A percentile compares a stretch with the other conserved stretches of the same genome.
Conservation (phyloP, 352 stramenopile genomes). For the Phytophthora melonis region DNA sequence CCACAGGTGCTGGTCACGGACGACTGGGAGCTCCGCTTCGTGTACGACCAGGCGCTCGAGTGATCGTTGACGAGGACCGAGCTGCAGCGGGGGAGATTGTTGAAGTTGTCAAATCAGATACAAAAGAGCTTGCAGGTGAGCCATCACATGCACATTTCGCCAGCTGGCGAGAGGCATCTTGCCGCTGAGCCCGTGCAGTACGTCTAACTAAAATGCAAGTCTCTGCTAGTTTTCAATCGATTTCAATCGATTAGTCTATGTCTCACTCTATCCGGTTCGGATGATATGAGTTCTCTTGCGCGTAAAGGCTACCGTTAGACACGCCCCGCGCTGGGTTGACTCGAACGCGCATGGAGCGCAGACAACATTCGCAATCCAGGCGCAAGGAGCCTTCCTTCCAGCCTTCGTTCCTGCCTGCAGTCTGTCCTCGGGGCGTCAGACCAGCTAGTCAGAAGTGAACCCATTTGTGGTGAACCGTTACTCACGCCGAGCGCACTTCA, state of each 20-base stretch:
- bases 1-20: constrained; percentile 73
- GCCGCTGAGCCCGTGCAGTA: neutral
- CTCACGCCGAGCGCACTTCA: constrained; percentile 21
- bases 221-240: neutral
- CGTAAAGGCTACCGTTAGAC: neutral
- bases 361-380: neutral
- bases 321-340: neutral
- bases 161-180: neutral
- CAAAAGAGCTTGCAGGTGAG: constrained; percentile 10
- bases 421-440: constrained; percentile 3
- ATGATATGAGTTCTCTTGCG: neutral
- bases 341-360: neutral
- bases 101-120: constrained; percentile 33
- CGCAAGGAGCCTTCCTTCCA: too few relatives aligned
- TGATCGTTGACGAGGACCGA: constrained; percentile 14
- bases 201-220: neutral
- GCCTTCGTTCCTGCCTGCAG: too few relatives aligned
- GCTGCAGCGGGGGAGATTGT: constrained; percentile 6
- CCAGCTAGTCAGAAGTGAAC: constrained; percentile 18
- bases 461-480: constrained; percentile 17
- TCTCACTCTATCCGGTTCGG: neutral
- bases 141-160: constrained; percentile 13
- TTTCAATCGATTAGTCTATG: neutral
- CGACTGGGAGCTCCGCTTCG: constrained; percentile 76
- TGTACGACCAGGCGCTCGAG: constrained; percentile 46